Percentiles rank a stretch among this genome's conserved stretches.
These are phyloP conservation scores for Monilinia polystroma DNA, from an alignment of 2,329 filamentous ascomycete species.

Conservation along the genomic window DNA sequence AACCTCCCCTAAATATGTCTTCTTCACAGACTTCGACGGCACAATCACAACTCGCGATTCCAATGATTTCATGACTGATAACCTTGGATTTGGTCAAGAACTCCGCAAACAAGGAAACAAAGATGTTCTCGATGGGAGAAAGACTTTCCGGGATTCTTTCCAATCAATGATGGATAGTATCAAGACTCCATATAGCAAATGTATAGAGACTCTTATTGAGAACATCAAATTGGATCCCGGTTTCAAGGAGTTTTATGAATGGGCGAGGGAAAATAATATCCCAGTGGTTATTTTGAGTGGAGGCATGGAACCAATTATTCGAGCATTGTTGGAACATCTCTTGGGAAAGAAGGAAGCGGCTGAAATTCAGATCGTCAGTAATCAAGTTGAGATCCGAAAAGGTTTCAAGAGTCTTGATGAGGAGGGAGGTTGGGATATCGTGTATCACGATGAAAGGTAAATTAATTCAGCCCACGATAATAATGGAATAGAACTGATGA, in stretches of 20 bases:
- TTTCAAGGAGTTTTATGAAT: slow-evolving; percentile 85
- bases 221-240: slow-evolving; percentile 87
- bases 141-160: slow-evolving; percentile 83
- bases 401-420: slow-evolving; percentile 71
- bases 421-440: slow-evolving; percentile 81
- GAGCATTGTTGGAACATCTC: slow-evolving; percentile 74
- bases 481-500: slow-evolving; percentile 1
- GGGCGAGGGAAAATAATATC: slow-evolving; percentile 77
- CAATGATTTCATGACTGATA: slow-evolving; percentile 79
- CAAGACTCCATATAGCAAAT: slow-evolving; percentile 75
- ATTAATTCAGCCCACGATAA: slow-evolving; percentile 21
- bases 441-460: slow-evolving; percentile 82
- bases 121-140: slow-evolving; percentile 69
- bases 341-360: slow-evolving; percentile 70
- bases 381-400: slow-evolving; percentile 66
- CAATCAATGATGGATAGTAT: slow-evolving; percentile 89
- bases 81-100: slow-evolving; percentile 76
- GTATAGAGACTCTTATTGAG: slow-evolving; percentile 72
- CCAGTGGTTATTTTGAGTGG: slow-evolving; percentile 90
- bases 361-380: slow-evolving; percentile 87
- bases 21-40: slow-evolving; percentile 99
- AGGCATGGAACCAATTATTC: slow-evolving; percentile 91
- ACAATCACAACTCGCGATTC: slow-evolving; percentile 77
- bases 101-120: slow-evolving; percentile 71
- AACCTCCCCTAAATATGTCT: slow-evolving; percentile 83